Evolutionary conservation across 495 filamentous ascomycete species (phyloP).

Genomic region (Friedmanniomyces endolithicus): DNA sequence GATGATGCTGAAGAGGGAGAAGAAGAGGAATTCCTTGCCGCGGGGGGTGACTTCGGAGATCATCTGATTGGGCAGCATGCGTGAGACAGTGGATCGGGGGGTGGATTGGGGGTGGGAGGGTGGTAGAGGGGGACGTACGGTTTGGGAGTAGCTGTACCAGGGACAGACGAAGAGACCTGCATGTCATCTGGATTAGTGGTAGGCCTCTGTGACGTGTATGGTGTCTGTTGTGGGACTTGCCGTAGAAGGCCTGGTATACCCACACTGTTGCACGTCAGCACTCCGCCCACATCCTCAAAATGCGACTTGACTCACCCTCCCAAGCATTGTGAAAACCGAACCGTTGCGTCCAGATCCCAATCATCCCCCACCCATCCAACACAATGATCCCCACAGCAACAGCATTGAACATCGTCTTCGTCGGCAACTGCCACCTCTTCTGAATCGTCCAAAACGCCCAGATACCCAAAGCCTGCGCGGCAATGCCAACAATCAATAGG

Average conservation of each 20-base stretch:
- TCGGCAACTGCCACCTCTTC: constrained; percentile 38
- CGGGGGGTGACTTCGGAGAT: constrained; percentile 54
- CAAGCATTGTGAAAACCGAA: constrained; percentile 53
- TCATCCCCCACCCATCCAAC: constrained; percentile 54
- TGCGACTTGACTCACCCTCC: constrained; percentile 35
- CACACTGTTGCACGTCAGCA: constrained; percentile 3
- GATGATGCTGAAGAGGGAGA: constrained; percentile 52
- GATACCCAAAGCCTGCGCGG: constrained; percentile 50
- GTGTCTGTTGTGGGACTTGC: no score
- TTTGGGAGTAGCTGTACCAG: constrained; percentile 57
- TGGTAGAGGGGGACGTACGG: constrained; percentile 26
- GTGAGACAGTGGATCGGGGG: background rate
- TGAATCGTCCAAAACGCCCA: constrained; percentile 49
- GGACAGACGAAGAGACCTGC: constrained; percentile 47
- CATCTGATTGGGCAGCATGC: constrained; percentile 29
- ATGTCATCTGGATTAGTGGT: no score
- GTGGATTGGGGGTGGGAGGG: no score
- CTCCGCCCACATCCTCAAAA: background rate
- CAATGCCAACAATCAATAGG: constrained; percentile 50
- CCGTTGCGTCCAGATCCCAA: constrained; percentile 49
- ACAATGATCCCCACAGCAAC: constrained; percentile 45
- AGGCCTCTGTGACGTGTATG: no score
- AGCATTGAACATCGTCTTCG: constrained; percentile 53
- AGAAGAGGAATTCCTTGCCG: constrained; percentile 55
- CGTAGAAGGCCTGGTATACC: constrained; percentile 51